Evolutionary conservation across 352 stramenopile genomes (phyloP).

Genomic region (Phytophthora citricola): DNA sequence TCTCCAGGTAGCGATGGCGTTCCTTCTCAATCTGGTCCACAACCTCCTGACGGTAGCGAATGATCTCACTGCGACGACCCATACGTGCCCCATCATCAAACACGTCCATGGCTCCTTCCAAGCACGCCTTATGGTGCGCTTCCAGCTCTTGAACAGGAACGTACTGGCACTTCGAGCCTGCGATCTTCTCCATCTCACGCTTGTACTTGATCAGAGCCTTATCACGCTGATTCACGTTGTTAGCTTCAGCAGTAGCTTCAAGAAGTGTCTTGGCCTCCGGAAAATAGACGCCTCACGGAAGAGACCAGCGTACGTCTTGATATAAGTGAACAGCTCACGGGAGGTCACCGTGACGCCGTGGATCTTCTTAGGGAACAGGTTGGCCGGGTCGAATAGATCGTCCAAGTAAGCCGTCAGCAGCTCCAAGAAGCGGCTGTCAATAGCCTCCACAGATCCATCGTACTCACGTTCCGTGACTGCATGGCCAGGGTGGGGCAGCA

Average conservation of each 20-base stretch:
- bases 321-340: constrained; percentile 95
- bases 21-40: constrained; percentile 91
- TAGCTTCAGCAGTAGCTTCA: constrained; percentile 96
- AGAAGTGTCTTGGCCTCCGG: constrained; percentile 97
- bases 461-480: constrained; percentile 98
- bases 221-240: constrained; percentile 96
- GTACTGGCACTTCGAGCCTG: constrained; percentile 87
- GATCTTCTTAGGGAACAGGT: constrained; percentile 95
- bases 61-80: constrained; percentile 92
- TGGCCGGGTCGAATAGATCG: constrained; percentile 92
- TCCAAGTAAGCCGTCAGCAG: constrained; percentile 96
- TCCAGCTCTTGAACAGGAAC: constrained; percentile 90
- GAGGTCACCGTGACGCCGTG: constrained; percentile 94
- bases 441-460: constrained; percentile 93
- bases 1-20: constrained; percentile 90
- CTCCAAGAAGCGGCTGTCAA: constrained; percentile 94
- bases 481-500: constrained; percentile 97
- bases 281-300: constrained; percentile 97
- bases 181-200: constrained; percentile 94
- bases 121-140: constrained; percentile 86
- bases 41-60: constrained; percentile 86
- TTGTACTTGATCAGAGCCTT: constrained; percentile 92
- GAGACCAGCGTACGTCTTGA: constrained; percentile 96
- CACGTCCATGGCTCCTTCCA: constrained; percentile 81
- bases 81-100: constrained; percentile 97